phyloP scores from a whole-genome alignment of 2,329 filamentous ascomycete species.

The Grosmannia penicillata region DNA sequence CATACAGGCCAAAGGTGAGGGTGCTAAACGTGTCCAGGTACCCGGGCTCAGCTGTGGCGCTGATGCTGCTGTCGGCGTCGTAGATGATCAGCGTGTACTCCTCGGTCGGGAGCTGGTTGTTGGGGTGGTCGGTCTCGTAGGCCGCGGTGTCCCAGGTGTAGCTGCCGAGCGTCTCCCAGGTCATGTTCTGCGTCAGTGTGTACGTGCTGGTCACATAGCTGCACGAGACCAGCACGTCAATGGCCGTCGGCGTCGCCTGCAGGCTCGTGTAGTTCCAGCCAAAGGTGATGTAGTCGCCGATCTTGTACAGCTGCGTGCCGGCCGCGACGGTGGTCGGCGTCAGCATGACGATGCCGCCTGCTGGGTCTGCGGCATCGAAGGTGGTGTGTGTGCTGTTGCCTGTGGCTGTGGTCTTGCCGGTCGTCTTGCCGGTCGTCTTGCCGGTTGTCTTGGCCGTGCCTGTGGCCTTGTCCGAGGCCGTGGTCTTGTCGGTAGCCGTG shows the following conservation, averaged over 20 bases:
- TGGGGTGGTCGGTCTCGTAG: slow-evolving; percentile 29
- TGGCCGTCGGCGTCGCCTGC: slow-evolving; percentile 39
- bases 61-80: slow-evolving; percentile 38
- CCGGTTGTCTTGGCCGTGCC: slow-evolving; percentile 4
- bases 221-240: slow-evolving; percentile 46
- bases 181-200: slow-evolving; percentile 50
- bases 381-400: slow-evolving; percentile 19
- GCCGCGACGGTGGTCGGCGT: slow-evolving; percentile 30
- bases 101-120: slow-evolving; percentile 33
- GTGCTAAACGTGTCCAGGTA: slow-evolving; percentile 33
- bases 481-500: slow-evolving; percentile 12
- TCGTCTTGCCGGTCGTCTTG: slow-evolving; percentile 7
- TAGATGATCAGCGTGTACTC: slow-evolving; percentile 48
- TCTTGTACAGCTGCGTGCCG: slow-evolving; percentile 39
- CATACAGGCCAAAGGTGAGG: slow-evolving; percentile 46
- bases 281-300: slow-evolving; percentile 44
- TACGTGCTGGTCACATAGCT: slow-evolving; percentile 35
- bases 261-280: slow-evolving; percentile 53
- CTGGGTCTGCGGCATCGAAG: slow-evolving; percentile 29
- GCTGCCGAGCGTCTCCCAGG: slow-evolving; percentile 32
- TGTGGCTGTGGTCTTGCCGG: slow-evolving; percentile 12
- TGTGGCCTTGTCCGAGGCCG: slow-evolving; percentile 13
- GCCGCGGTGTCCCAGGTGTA: slow-evolving; percentile 44
- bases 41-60: slow-evolving; percentile 35
- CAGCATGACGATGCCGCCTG: slow-evolving; percentile 37